phyloP scores from a whole-genome alignment of 1,284 basidiomycete genomes.

The Phaffia rhodozyma region DNA sequence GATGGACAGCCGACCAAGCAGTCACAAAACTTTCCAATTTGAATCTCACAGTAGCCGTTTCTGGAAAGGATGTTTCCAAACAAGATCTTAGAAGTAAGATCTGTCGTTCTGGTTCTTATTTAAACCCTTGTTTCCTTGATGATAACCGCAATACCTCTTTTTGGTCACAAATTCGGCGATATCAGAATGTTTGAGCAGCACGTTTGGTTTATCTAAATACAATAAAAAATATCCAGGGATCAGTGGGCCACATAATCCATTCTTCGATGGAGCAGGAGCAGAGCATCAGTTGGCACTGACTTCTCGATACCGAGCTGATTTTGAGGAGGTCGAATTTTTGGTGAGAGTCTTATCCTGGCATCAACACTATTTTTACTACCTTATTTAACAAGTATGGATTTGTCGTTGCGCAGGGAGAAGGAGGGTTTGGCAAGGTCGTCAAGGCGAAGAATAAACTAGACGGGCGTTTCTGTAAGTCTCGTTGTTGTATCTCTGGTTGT shows the following conservation, averaged over 20 bases:
- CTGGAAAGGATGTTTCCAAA: not conserved
- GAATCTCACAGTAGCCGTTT: not conserved
- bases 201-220: too few species aligned
- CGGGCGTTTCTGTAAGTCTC: constrained; percentile 25
- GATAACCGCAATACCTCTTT: too few species aligned
- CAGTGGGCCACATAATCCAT: not conserved
- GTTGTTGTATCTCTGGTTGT: constrained; percentile 22
- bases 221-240: too few species aligned
- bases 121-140: too few species aligned
- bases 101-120: too few species aligned
- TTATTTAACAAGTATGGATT: not conserved
- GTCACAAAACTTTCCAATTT: constrained; percentile 22
- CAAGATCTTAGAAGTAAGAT: not conserved
- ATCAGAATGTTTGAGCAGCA: too few species aligned
- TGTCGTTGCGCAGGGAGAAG: constrained; percentile 54
- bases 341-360: constrained; percentile 19
- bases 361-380: not conserved
- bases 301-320: constrained; percentile 34
- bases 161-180: too few species aligned
- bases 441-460: constrained; percentile 74
- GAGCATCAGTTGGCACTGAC: constrained; percentile 4
- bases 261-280: constrained; percentile 7
- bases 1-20: constrained; percentile 32
- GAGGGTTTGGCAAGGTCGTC: constrained; percentile 86
- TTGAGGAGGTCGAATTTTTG: constrained; percentile 36